Evolutionary conservation across 2,329 filamentous ascomycete genomes (phyloP).

Genomic region (Endoconidiophora laricicola): DNA sequence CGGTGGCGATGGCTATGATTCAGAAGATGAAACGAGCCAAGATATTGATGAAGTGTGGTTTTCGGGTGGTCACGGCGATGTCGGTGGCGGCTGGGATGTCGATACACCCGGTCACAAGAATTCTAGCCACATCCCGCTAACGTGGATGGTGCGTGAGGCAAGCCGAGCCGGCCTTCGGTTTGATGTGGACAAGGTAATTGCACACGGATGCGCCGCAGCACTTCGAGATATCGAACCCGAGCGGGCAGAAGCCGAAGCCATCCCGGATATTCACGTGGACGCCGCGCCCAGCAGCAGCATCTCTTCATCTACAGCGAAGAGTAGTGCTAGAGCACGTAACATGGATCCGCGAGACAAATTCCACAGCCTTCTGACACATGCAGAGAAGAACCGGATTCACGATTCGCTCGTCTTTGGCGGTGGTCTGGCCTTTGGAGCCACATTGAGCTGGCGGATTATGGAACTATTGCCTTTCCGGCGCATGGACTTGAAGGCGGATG

Average conservation of each 20-base stretch:
- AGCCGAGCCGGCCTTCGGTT: constrained; percentile 51
- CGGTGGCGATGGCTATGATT: constrained; percentile 22
- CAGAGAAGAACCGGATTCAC: constrained; percentile 42
- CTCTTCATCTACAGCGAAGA: constrained; percentile 3
- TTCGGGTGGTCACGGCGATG: constrained; percentile 60
- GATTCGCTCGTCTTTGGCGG: constrained; percentile 52
- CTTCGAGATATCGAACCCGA: constrained; percentile 8
- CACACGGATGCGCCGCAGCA: constrained; percentile 42
- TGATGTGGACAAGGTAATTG: constrained; percentile 48
- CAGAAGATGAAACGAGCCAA: constrained; percentile 36
- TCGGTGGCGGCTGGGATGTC: constrained; percentile 57
- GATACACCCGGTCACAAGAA: constrained; percentile 37
- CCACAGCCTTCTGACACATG: constrained; percentile 39
- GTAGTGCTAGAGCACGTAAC: background rate
- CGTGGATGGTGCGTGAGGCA: constrained; percentile 50
- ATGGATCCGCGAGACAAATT: constrained; percentile 24
- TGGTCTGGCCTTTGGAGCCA: constrained; percentile 37
- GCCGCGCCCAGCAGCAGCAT: constrained; percentile 14
- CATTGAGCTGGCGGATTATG: constrained; percentile 60
- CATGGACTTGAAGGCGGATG: constrained; percentile 59
- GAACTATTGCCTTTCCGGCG: constrained; percentile 67
- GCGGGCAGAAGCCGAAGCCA: constrained; percentile 4
- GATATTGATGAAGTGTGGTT: constrained; percentile 75
- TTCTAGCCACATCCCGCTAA: constrained; percentile 49
- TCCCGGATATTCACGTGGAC: constrained; percentile 23